phyloP scores from a whole-genome alignment of 495 filamentous ascomycete genomes.

The Peziza echinospora region DNA sequence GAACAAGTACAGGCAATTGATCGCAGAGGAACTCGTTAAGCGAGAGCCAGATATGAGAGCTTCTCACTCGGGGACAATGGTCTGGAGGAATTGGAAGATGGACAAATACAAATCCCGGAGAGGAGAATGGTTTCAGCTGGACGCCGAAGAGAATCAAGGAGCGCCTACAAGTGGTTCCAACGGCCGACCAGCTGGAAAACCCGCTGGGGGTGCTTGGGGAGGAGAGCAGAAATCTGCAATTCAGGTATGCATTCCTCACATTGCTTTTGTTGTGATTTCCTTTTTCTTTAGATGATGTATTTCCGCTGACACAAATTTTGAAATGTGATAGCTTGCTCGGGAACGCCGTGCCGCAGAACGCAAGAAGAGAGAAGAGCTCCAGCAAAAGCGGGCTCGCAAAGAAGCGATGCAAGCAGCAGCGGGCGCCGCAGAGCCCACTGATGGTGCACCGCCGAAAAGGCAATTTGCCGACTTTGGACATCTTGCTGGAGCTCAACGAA shows the following conservation, averaged over 20 bases:
- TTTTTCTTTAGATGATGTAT: too few species aligned
- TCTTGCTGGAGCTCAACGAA: too few species aligned
- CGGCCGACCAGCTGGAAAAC: too few species aligned
- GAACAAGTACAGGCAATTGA: constrained; percentile 36
- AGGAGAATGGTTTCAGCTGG: constrained; percentile 15
- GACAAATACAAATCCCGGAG: constrained; percentile 45
- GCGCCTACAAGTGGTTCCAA: too few species aligned
- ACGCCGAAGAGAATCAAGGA: too few species aligned
- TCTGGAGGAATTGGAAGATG: constrained; percentile 84
- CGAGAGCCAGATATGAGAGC: constrained; percentile 41
- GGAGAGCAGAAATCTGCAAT: constrained; percentile 15
- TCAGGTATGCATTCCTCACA: constrained; percentile 9
- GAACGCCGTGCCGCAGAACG: constrained; percentile 18
- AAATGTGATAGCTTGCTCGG: constrained; percentile 12
- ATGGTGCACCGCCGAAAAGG: too few species aligned
- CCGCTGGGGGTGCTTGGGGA: constrained; percentile 11
- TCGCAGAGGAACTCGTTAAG: constrained; percentile 40
- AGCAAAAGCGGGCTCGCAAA: too few species aligned
- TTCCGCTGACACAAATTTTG: constrained; percentile 1
- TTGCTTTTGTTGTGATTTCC: neutral
- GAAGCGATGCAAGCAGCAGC: too few species aligned
- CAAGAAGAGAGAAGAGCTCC: neutral
- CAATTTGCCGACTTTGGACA: too few species aligned
- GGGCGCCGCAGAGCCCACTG: too few species aligned
- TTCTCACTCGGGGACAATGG: constrained; percentile 51